phyloP scores from a whole-genome alignment of 768 basidiomycete genomes.

The Suillus occidentalis region DNA sequence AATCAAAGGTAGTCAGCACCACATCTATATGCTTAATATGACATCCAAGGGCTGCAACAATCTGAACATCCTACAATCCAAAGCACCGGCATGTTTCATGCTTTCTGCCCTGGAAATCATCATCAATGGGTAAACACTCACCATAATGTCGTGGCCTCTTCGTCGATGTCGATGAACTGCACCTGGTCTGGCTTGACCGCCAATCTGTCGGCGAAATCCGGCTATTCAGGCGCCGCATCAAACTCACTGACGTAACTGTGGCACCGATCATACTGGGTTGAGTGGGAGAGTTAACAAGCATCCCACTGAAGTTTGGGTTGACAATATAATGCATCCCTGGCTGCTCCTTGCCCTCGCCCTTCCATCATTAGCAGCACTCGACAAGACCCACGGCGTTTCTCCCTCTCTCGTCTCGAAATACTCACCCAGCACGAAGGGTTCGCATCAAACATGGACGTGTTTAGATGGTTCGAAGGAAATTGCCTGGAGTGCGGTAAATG shows the following conservation, averaged over 20 bases:
- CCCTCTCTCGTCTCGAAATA: constrained; percentile 60
- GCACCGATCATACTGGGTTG: constrained; percentile 7
- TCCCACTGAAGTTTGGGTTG: background rate
- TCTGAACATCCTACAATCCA: constrained; percentile 1
- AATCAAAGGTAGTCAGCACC: constrained; percentile 18
- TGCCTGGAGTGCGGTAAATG: constrained; percentile 80
- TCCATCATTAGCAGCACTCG: constrained; percentile 39
- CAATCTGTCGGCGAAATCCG: constrained; percentile 22
- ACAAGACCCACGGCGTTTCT: constrained; percentile 57
- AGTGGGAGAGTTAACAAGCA: background rate
- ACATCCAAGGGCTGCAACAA: constrained; percentile 25
- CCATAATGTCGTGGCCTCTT: constrained; percentile 29
- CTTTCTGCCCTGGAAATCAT: background rate
- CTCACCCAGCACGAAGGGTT: constrained; percentile 43
- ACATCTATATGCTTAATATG: constrained; percentile 18
- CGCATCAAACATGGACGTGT: constrained; percentile 62
- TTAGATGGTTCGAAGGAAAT: constrained; percentile 80
- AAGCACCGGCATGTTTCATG: background rate
- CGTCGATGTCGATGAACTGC: constrained; percentile 26
- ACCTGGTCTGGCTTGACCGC: background rate
- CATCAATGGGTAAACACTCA: constrained; percentile 16
- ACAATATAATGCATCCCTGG: constrained; percentile 55
- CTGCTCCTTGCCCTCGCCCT: constrained; percentile 40
- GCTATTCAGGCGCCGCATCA: constrained; percentile 21
- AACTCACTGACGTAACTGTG: constrained; percentile 24